These are phyloP conservation scores for Plasmodium inui DNA, from an alignment of 169 alveolate species.

Conservation along the genomic window DNA sequence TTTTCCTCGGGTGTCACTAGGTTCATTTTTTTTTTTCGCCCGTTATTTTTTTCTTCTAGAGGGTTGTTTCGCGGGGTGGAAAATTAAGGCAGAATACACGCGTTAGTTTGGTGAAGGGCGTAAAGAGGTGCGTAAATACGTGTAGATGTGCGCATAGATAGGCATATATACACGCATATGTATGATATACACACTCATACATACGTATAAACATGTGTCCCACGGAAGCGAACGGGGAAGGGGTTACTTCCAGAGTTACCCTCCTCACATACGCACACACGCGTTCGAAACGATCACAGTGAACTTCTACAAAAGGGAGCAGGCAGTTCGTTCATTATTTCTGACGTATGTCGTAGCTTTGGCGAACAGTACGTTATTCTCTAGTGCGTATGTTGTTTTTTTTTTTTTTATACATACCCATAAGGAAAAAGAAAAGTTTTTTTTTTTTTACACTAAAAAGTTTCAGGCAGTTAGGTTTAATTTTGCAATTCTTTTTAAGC, in stretches of 20 bases:
- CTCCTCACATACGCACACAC: background rate
- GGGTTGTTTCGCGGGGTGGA: background rate
- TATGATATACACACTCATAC: background rate
- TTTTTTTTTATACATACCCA: background rate
- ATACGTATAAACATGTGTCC: background rate
- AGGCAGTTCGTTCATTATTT: background rate
- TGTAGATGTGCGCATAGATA: background rate
- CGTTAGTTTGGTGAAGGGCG: background rate
- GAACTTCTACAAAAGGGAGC: constrained; percentile 3
- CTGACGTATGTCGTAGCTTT: background rate
- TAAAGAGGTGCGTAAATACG: background rate
- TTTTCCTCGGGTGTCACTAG: constrained; percentile 2
- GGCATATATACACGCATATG: background rate
- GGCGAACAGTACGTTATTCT: background rate
- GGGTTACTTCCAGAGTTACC: background rate
- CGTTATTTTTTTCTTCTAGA: background rate
- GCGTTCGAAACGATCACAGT: background rate
- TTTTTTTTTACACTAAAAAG: background rate
- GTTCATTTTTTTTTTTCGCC: constrained; percentile 25
- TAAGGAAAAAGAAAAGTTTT: background rate
- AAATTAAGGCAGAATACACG: background rate
- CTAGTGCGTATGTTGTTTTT: background rate
- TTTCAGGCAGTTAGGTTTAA: constrained; percentile 7
- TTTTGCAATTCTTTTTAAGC: background rate
- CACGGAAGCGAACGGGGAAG: background rate